phyloP scores from a whole-genome alignment of 192 early-diverging fungal genomes.

The Backusella tarrabulga region DNA sequence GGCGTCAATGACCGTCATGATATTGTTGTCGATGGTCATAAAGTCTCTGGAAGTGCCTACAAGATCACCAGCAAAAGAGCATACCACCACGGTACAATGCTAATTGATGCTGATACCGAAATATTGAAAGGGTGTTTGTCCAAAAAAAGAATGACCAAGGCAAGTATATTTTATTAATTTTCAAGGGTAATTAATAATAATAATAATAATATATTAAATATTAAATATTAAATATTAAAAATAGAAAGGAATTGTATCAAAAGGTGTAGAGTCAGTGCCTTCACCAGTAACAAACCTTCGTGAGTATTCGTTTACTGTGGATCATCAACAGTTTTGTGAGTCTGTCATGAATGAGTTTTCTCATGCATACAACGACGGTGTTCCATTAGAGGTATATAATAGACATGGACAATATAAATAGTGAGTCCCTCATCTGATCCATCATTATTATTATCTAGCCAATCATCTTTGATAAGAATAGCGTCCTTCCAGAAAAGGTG shows the following conservation, averaged over 20 bases:
- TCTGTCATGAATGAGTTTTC: slow-evolving; percentile 72
- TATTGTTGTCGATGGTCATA: slow-evolving; percentile 78
- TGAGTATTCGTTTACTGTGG: slow-evolving; percentile 78
- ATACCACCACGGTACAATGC: slow-evolving; percentile 98
- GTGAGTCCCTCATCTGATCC: not conserved
- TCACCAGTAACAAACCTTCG: slow-evolving; percentile 83
- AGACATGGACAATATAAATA: not conserved
- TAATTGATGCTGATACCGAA: slow-evolving; percentile 84
- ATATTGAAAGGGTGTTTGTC: slow-evolving; percentile 33
- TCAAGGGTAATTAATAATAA: not conserved
- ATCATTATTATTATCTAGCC: slow-evolving; percentile 19
- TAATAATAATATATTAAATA: slow-evolving; percentile 4
- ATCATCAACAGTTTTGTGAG: slow-evolving; percentile 82
- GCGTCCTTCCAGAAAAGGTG: slow-evolving; percentile 22
- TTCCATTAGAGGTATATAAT: slow-evolving; percentile 13
- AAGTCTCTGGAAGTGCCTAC: slow-evolving; percentile 95
- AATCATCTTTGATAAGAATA: slow-evolving; percentile 25
- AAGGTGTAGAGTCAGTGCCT: slow-evolving; percentile 89
- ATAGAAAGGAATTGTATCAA: slow-evolving; percentile 65
- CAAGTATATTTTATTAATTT: not conserved
- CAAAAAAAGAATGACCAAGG: slow-evolving; percentile 27
- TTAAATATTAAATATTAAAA: not conserved
- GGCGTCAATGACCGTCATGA: slow-evolving; percentile 87
- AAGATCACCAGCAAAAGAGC: slow-evolving; percentile 80
- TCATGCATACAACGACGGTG: slow-evolving; percentile 46